phyloP scores from a whole-genome alignment of 1,284 basidiomycete genomes.

The Cutaneotrichosporon mucoides region DNA sequence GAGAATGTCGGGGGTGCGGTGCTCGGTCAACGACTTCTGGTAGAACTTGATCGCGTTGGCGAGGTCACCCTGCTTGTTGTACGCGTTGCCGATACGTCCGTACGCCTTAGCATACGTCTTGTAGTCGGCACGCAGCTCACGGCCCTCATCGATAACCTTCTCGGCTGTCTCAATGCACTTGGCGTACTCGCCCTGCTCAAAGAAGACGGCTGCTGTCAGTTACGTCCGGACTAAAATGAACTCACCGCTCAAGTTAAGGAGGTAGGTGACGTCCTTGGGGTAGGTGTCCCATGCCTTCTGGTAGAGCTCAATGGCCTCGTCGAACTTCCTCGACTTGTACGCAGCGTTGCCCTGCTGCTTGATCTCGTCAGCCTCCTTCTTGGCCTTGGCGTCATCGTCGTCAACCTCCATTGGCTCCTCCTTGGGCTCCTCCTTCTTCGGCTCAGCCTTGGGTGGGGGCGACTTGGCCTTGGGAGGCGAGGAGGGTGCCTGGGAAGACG shows the following conservation, averaged over 20 bases:
- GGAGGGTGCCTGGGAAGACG: slow-evolving; percentile 10
- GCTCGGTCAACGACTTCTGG: slow-evolving; percentile 90
- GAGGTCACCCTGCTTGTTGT: slow-evolving; percentile 76
- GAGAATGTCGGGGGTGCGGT: slow-evolving; percentile 89
- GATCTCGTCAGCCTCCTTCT: slow-evolving; percentile 68
- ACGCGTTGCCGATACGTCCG: slow-evolving; percentile 83
- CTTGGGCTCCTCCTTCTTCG: slow-evolving; percentile 51
- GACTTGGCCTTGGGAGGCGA: slow-evolving; percentile 43
- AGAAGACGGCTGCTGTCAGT: slow-evolving; percentile 67
- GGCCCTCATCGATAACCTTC: slow-evolving; percentile 91
- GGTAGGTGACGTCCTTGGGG: slow-evolving; percentile 89
- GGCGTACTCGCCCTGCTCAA: slow-evolving; percentile 87
- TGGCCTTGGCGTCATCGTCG: slow-evolving; percentile 59
- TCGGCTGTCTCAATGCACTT: slow-evolving; percentile 87
- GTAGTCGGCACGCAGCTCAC: slow-evolving; percentile 58
- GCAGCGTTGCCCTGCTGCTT: slow-evolving; percentile 74
- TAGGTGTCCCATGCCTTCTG: slow-evolving; percentile 86
- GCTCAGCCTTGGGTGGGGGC: slow-evolving; percentile 45
- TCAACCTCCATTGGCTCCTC: slow-evolving; percentile 66
- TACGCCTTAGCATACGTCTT: slow-evolving; percentile 66
- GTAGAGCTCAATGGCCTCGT: slow-evolving; percentile 67
- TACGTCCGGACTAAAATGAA: slow-evolving; percentile 14
- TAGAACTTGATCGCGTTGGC: slow-evolving; percentile 79
- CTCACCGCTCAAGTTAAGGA: slow-evolving; percentile 81
- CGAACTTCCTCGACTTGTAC: slow-evolving; percentile 82